A percentile compares a stretch with the other conserved stretches of the same genome.
These are phyloP conservation scores for Hippophae gyantsensis DNA, from an alignment of 306 rosid genomes.

Conservation along the genomic window DNA sequence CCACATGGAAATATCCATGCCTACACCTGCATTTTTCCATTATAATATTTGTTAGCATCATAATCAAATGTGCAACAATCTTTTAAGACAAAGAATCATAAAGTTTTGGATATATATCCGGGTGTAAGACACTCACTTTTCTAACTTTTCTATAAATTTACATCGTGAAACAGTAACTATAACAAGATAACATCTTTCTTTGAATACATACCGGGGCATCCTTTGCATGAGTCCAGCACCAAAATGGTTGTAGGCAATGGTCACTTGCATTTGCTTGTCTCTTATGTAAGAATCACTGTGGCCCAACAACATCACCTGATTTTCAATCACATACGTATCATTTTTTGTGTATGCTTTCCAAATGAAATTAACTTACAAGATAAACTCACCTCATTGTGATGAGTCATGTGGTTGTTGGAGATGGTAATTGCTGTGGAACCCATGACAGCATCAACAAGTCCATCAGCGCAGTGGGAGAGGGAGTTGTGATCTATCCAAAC, in stretches of 20 bases:
- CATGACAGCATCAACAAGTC: conserved; percentile 94
- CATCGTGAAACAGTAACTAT: neutral
- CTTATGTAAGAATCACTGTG: conserved; percentile 88
- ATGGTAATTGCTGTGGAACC: conserved; percentile 92
- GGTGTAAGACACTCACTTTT: too few species aligned
- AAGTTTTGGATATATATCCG: too few species aligned
- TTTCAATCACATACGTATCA: conserved; percentile 16
- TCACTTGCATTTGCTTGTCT: conserved; percentile 95
- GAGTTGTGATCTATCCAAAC: conserved; percentile 96
- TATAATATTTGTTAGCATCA: neutral
- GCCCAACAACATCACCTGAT: conserved; percentile 90
- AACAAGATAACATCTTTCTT: too few species aligned
- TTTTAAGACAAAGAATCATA: too few species aligned
- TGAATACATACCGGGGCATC: conserved; percentile 74
- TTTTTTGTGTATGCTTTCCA: conserved; percentile 3
- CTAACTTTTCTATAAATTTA: too few species aligned
- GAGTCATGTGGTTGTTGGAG: conserved; percentile 94
- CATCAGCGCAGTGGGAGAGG: conserved; percentile 89
- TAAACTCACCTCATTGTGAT: conserved; percentile 82
- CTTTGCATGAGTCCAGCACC: conserved; percentile 98
- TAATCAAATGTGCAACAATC: neutral
- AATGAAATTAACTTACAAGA: conserved; percentile 2
- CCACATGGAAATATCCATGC: conserved; percentile 96
- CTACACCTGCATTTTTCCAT: conserved; percentile 59
- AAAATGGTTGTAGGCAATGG: conserved; percentile 96